These are phyloP conservation scores for Juglanconis sp. DNA, from an alignment of 2,329 filamentous ascomycete genomes.

Conservation along the genomic window DNA sequence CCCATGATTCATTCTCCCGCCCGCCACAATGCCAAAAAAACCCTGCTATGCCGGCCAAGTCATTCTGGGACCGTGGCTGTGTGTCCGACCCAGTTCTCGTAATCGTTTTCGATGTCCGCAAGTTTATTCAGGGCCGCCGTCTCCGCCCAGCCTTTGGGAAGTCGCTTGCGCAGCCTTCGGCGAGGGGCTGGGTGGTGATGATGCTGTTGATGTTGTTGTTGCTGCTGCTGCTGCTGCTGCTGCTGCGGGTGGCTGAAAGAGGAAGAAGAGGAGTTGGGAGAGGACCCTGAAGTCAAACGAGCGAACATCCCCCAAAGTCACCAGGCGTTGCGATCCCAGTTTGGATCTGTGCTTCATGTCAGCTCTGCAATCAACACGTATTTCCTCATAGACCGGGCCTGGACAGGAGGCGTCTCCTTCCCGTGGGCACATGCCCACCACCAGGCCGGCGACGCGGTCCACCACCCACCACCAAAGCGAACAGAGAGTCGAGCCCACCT, in stretches of 20 bases:
- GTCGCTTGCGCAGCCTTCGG: constrained; percentile 43
- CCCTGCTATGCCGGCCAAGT: neutral
- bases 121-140: constrained; percentile 23
- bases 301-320: constrained; percentile 44
- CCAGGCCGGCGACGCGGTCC: neutral
- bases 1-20: neutral
- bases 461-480: neutral
- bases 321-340: constrained; percentile 91
- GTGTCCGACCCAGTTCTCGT: neutral
- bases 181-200: constrained; percentile 26
- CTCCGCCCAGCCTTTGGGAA: constrained; percentile 28
- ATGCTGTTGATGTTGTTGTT: constrained; percentile 5
- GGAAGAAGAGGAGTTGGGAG: constrained; percentile 15
- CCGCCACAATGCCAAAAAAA: neutral
- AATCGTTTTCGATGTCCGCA: neutral
- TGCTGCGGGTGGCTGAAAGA: constrained; percentile 3
- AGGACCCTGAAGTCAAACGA: constrained; percentile 24
- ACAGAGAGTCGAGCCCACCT: constrained; percentile 55
- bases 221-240: constrained; percentile 11
- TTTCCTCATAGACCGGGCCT: neutral
- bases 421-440: neutral
- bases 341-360: constrained; percentile 56
- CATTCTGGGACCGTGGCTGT: neutral
- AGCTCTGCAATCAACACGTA: neutral
- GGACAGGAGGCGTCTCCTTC: neutral